Conservation (phyloP, 495 filamentous ascomycete genomes). For the Penicillium odoratum region DNA sequence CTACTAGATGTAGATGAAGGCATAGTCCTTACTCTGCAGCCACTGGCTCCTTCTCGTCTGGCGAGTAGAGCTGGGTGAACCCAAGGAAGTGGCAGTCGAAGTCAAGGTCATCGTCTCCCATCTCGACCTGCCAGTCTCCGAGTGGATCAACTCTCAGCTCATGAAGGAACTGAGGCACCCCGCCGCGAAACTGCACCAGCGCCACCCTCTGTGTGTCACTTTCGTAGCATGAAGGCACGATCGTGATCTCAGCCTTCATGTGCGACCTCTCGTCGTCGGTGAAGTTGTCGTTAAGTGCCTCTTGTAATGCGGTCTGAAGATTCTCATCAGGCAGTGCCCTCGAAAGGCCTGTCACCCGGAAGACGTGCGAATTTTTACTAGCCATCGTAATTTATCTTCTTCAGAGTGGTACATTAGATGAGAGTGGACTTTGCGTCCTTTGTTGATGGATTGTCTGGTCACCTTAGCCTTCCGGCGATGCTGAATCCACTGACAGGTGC, state of each 20-base stretch:
- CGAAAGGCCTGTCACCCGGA: constrained; percentile 14
- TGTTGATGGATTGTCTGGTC: constrained; percentile 7
- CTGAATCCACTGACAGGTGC: constrained; percentile 19
- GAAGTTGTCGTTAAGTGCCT: constrained; percentile 13
- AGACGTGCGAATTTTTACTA: constrained; percentile 17
- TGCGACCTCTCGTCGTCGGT: constrained; percentile 13
- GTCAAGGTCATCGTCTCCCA: constrained; percentile 12
- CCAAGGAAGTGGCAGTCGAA: constrained; percentile 19
- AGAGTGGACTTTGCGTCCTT: constrained; percentile 8
- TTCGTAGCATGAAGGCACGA: constrained; percentile 19
- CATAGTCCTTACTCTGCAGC: constrained; percentile 15
- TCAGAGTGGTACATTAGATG: constrained; percentile 6
- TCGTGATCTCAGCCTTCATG: constrained; percentile 11
- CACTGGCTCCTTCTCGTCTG: constrained; percentile 11
- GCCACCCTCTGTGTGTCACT: constrained; percentile 14
- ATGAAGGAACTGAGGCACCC: constrained; percentile 16
- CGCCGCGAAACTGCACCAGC: constrained; percentile 14
- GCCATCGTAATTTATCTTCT: constrained; percentile 7
- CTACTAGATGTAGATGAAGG: constrained; percentile 5
- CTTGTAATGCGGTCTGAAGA: constrained; percentile 14
- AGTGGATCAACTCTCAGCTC: constrained; percentile 12
- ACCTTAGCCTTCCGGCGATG: constrained; percentile 14
- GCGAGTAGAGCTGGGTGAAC: constrained; percentile 18
- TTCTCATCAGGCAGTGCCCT: constrained; percentile 11
- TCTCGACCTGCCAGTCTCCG: constrained; percentile 15